Base-by-base conservation (phyloP, 2,329 filamentous ascomycete species). In the Helotiales sp. region DNA sequence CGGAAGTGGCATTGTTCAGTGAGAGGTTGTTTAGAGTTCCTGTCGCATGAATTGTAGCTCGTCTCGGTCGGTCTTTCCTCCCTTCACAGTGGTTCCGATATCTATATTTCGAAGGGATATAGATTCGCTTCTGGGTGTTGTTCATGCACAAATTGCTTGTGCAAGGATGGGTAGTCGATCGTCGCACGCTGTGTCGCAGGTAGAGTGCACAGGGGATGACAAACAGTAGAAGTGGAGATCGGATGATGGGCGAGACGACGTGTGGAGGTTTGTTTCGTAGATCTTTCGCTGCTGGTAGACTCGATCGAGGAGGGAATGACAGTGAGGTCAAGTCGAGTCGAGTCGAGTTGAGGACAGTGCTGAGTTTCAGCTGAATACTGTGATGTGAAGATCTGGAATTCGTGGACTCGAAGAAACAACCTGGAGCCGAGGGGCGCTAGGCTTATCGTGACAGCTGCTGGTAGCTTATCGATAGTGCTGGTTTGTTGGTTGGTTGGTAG, bases 41-140 rank as follows among this genome's bases (percentile, higher is more conserved):
- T 61, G 52, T 64, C 55, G 68, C 69, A 70, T 69, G 45, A 67
- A 69, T 17, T 65, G 66, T 68, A 61, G 68, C 40, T 43, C 10
- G 40, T 43, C 2, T 20, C 15, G 40, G 15, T 8, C 66, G 67
- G 67, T 50, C 57, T 40, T 40, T 55, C 67, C 55, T 74, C 63
- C 66, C 28, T 68, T 72, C 65, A 59, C 37, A 50, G 57, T 17
- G 15, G 32, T 60, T 24, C 50, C 26, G 40, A 64, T 10, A 13
- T 49, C 22, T 49, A 28, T 59, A 59, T 59, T 30, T 45, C 34
- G 2, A 43, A 20, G 22, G 34, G 24, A 28, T 10, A 59, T 37
- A 8, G 52, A 47, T 13, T 57, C 55, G 63, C 60, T 63, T 62
- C 52, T 32, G 24, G 13, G 17, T n/a, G 26, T 26, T 57, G 47